These are phyloP conservation scores for Chenopodium suecicum DNA, from an alignment of 148 eudicot species.

Conservation along the genomic window DNA sequence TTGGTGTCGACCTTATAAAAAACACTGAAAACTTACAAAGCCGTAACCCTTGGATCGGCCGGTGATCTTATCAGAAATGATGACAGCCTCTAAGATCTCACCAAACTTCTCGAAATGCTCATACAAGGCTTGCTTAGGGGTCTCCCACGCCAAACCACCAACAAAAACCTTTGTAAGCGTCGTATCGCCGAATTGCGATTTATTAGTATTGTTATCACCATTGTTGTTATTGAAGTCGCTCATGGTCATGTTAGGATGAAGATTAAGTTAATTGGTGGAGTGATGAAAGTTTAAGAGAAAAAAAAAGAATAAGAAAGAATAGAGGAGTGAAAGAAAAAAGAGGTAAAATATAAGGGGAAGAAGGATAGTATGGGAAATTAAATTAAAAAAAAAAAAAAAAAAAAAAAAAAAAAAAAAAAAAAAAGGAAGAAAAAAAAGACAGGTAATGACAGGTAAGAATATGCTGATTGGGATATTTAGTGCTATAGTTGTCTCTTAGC, in stretches of 20 bases:
- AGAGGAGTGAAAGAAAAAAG: background rate
- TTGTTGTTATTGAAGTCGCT: slow-evolving; percentile 33
- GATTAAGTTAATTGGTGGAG: no score
- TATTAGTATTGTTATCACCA: slow-evolving; percentile 10
- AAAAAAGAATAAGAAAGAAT: background rate
- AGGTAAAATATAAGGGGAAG: background rate
- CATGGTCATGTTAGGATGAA: slow-evolving; percentile 33
- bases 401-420: background rate
- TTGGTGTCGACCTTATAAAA: background rate
- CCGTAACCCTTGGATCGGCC: slow-evolving; percentile 97
- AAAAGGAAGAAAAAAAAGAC: background rate
- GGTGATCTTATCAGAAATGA: slow-evolving; percentile 82
- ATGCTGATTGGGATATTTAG: slow-evolving; percentile 19
- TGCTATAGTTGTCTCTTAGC: slow-evolving; percentile 5
- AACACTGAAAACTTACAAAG: slow-evolving; percentile 49
- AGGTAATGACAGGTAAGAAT: slow-evolving; percentile 38
- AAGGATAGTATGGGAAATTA: background rate
- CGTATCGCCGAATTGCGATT: slow-evolving; percentile 58
- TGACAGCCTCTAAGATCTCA: slow-evolving; percentile 82
- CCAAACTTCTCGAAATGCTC: slow-evolving; percentile 76
- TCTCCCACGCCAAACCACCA: slow-evolving; percentile 95
- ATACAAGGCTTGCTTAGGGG: slow-evolving; percentile 64
- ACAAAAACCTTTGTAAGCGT: slow-evolving; percentile 87
- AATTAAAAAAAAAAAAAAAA: background rate
- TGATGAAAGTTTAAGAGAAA: background rate